These are phyloP conservation scores for Cladosporium sp. DNA, from an alignment of 2,329 filamentous ascomycete species.

Conservation along the genomic window DNA sequence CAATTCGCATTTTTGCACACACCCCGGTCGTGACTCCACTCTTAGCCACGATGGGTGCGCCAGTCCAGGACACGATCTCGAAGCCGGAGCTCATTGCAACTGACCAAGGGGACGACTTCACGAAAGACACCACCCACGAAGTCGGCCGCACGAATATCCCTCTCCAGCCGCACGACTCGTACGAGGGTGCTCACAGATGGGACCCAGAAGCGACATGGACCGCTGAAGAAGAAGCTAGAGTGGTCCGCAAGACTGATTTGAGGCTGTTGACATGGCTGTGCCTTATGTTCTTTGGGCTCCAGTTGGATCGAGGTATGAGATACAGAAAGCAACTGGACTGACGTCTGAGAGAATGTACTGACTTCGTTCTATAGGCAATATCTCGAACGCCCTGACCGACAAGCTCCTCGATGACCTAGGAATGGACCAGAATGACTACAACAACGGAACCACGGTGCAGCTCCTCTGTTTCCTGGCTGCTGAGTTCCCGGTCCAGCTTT, in stretches of 20 bases:
- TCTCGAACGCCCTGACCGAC: slow-evolving; percentile 40
- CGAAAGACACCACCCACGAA: slow-evolving; percentile 1
- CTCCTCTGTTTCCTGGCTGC: slow-evolving; percentile 74
- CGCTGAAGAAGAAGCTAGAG: slow-evolving; percentile 52
- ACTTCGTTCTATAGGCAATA: slow-evolving; percentile 28
- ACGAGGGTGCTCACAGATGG: slow-evolving; percentile 61
- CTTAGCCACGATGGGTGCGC: slow-evolving; percentile 4
- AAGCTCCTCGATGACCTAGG: slow-evolving; percentile 46
- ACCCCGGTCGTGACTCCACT: not conserved
- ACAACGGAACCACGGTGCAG: slow-evolving; percentile 56
- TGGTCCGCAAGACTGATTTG: slow-evolving; percentile 45
- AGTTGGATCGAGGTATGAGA: slow-evolving; percentile 46
- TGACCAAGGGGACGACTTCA: not conserved
- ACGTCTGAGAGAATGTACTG: not conserved
- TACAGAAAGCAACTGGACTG: slow-evolving; percentile 27
- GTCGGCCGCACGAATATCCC: slow-evolving; percentile 10
- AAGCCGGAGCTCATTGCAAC: slow-evolving; percentile 10
- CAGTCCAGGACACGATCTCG: not conserved
- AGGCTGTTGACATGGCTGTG: slow-evolving; percentile 55
- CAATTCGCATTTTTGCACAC: not conserved
- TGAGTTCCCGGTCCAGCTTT: slow-evolving; percentile 39
- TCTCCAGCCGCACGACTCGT: slow-evolving; percentile 48
- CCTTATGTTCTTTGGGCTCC: slow-evolving; percentile 56
- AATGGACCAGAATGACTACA: slow-evolving; percentile 54
- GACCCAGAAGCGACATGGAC: slow-evolving; percentile 60